Evolutionary conservation across 495 filamentous ascomycete genomes (phyloP), one percentile per base, ranked within the genome.

Genomic region (Mytilinidion resinicola): DNA sequence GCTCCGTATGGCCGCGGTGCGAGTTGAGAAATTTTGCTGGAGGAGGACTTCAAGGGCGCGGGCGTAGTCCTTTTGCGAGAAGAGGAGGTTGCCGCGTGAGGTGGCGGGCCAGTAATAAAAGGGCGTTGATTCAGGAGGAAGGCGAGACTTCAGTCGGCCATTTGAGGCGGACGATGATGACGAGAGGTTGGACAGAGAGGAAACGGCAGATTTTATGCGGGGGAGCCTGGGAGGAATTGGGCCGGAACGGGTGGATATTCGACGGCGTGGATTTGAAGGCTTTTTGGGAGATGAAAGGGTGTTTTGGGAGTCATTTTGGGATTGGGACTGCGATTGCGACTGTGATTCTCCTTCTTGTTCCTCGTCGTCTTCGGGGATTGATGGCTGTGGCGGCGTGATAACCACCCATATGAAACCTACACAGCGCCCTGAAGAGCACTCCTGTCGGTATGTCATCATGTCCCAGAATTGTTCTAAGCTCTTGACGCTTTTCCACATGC

Each of bases 361-460:
- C 25, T 65, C 69, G 49, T 47, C 51, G 51, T 53, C 63, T 38
- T 72, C 74, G 44, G 71, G 65, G 50, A 70, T 61, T 12, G 72
- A 76, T 11, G 66, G 70, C 33, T 66, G 15, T 43, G 56, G 55
- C 10, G 44, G 84, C 81, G 60, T 86, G 55, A 96, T 86, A 9
- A 96, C 84, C 30, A 96, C 70, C 93, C 93, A 99, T 10, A 97
- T 75, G 66, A 99, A 99, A 0, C 93, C 95, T 0, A 96, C 95
- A 53, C 96, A 70, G 19, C 90, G 77, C 3, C 93, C 93, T 12
- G 89, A 85, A 21, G 91, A 92, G 67, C 93, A 99, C 70, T 99
- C 93, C 69, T 97, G 93, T 33, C 93, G 78, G 67, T 89, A 96
- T 12, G 90, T 86, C 93, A 99, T 97, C 82, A 93, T 85, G 55